These are phyloP conservation scores for Pseudopyrenochaeta lycopersici DNA, from an alignment of 2,329 filamentous ascomycete genomes.

Conservation along the genomic window DNA sequence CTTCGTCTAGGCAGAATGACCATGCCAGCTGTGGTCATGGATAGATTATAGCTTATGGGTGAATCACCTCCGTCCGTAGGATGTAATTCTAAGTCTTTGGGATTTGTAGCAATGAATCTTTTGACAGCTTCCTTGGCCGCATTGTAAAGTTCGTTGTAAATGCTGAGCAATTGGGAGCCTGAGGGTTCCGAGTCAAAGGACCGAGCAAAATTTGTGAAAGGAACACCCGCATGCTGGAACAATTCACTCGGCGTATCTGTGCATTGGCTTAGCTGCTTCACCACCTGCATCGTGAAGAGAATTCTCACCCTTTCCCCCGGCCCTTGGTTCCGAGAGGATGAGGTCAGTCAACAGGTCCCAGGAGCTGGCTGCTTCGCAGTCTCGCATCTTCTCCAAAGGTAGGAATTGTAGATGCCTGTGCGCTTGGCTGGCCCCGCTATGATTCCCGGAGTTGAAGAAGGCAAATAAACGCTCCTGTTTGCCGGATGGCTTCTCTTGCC, in stretches of 20 bases:
- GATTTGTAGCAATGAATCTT: constrained; percentile 53
- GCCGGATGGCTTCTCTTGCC: constrained; percentile 46
- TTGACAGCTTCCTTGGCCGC: constrained; percentile 46
- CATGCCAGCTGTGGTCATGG: constrained; percentile 64
- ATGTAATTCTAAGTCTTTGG: constrained; percentile 36
- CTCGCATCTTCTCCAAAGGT: constrained; percentile 70
- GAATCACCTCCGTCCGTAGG: constrained; percentile 47
- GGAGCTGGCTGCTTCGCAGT: constrained; percentile 38
- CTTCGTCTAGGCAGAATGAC: constrained; percentile 61
- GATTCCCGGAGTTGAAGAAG: constrained; percentile 75
- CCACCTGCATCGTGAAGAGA: neutral
- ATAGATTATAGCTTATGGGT: constrained; percentile 66
- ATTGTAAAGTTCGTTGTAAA: constrained; percentile 47
- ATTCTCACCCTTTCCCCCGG: constrained; percentile 8
- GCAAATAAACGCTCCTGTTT: constrained; percentile 62
- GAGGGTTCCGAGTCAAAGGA: constrained; percentile 53
- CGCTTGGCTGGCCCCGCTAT: constrained; percentile 76
- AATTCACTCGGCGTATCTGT: constrained; percentile 8
- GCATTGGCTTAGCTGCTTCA: constrained; percentile 9
- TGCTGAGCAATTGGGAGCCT: constrained; percentile 40
- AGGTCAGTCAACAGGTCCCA: constrained; percentile 62
- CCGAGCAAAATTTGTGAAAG: constrained; percentile 60
- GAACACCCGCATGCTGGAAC: constrained; percentile 46
- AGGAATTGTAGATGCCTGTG: constrained; percentile 78
- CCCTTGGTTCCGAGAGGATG: constrained; percentile 32